These are phyloP conservation scores for Sporothrix sp. DNA, from an alignment of 2,329 filamentous ascomycete species.

Conservation along the genomic window DNA sequence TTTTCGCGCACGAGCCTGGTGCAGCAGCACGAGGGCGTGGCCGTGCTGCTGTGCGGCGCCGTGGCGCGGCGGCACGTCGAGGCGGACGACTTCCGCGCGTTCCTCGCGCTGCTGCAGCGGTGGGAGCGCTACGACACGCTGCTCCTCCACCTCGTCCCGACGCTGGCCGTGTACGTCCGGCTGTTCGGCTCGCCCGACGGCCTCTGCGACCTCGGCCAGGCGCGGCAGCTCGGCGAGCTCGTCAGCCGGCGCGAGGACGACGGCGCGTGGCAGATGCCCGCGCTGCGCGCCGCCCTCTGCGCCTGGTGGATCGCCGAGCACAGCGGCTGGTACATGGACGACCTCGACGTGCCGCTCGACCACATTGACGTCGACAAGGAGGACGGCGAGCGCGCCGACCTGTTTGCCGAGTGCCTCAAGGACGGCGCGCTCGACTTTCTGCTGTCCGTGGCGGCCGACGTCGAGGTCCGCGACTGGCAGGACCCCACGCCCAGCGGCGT, in stretches of 20 bases:
- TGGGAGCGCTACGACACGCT: slow-evolving; percentile 67
- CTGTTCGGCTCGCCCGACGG: slow-evolving; percentile 71
- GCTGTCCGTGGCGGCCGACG: slow-evolving; percentile 71
- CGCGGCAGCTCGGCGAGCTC: slow-evolving; percentile 57
- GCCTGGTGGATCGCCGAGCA: slow-evolving; percentile 92
- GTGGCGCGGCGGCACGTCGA: slow-evolving; percentile 66
- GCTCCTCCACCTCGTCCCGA: slow-evolving; percentile 71
- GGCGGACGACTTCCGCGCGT: slow-evolving; percentile 60
- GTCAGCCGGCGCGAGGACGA: slow-evolving; percentile 59
- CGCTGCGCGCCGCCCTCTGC: slow-evolving; percentile 67
- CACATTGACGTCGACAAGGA: slow-evolving; percentile 60
- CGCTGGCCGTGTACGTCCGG: slow-evolving; percentile 65
- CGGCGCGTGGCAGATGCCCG: slow-evolving; percentile 60
- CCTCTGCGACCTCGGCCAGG: slow-evolving; percentile 55
- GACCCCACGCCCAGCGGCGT: slow-evolving; percentile 78
- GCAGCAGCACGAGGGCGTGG: slow-evolving; percentile 82
- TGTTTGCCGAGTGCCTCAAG: slow-evolving; percentile 67
- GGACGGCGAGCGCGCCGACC: slow-evolving; percentile 58
- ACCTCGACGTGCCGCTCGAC: slow-evolving; percentile 48
- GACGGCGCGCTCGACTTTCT: slow-evolving; percentile 91
- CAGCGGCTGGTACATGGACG: slow-evolving; percentile 77
- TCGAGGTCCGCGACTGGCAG: slow-evolving; percentile 73
- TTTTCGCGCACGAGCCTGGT: slow-evolving; percentile 71
- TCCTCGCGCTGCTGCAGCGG: slow-evolving; percentile 59
- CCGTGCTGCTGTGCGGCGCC: slow-evolving; percentile 68